Evolutionary conservation across 179 eudicot genomes (phyloP), one percentile per base, ranked within the genome.

Genomic region (Beta corolliflora): DNA sequence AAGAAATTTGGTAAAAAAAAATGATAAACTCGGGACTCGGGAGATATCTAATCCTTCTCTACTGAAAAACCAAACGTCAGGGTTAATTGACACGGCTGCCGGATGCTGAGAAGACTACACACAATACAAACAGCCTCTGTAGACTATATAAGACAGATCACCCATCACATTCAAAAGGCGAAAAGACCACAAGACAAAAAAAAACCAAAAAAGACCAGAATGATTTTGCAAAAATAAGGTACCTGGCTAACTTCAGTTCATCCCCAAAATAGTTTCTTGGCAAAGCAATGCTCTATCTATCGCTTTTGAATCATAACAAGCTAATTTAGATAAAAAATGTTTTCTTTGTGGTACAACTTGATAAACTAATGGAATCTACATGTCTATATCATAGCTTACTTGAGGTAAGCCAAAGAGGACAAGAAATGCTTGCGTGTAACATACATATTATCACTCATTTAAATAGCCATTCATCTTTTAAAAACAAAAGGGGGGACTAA

Each of bases 351-450:
- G 29, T 25, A 25, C 29, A 25, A 25, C 29, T 25, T 25, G 29
- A 25, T 25, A 25, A 25, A 25, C 29, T 25, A 25, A 25, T 25
- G 29, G 29, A 25, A 25, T 25, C 1, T 25, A 25, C 1, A 25
- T 25, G 29, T 25, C 29, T 25, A 0, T 25, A 25, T 25, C 29
- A 25, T 61, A 52, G 50, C 55, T 70, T 56, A 66, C 13, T 60
- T 65, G 73, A 81, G 53, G 58, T 31, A 63, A 11, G 56, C 61
- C 61, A 10, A 29, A 69, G 29, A 9, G 54, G 78, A 71, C 81
- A 63, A 78, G 48, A 41, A 14, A 73, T 55, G 85, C 78, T 77
- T 82, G 78, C 80, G 80, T 67, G 85, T 65, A 70, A 73, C 19
- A 11, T 58, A 69, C 78, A 72, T 54, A 63, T 31, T 63, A 76